Evolutionary conservation across 176 grass and related monocot species (phyloP).

Genomic region (Cenchrus fungigraminus): DNA sequence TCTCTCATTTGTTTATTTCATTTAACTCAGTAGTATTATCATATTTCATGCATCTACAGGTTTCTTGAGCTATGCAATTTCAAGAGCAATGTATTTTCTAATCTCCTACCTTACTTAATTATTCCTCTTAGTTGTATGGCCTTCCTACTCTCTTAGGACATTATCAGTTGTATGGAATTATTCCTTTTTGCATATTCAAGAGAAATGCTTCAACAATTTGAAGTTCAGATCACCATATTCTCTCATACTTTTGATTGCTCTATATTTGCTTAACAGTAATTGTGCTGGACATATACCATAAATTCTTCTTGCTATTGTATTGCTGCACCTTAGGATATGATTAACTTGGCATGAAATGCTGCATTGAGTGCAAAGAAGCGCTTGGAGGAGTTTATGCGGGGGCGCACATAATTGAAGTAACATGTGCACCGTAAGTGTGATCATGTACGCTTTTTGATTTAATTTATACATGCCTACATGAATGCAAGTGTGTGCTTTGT

Average conservation of each 20-base stretch:
- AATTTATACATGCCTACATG: background rate
- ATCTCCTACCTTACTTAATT: no score
- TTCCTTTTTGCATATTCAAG: no score
- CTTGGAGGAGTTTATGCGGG: constrained; percentile 82
- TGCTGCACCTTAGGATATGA: constrained; percentile 4
- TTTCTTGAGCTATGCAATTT: no score
- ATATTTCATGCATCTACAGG: no score
- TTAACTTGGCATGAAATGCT: background rate
- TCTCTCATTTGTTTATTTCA: no score
- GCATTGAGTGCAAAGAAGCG: constrained; percentile 38
- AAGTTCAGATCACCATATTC: background rate
- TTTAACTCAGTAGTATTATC: no score
- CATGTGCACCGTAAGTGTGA: constrained; percentile 22
- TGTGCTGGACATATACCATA: background rate
- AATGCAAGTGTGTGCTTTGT: no score
- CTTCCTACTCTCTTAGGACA: no score
- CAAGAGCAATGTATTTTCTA: no score
- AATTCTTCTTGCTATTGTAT: background rate
- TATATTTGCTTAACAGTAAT: background rate
- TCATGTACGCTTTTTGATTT: constrained; percentile 27
- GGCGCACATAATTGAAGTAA: constrained; percentile 45
- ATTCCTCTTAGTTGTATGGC: no score
- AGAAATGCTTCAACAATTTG: background rate
- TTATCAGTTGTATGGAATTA: no score
- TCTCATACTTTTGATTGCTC: background rate